Conservation (phyloP, 305 asterid genomes). For the Solanum chacoense region DNA sequence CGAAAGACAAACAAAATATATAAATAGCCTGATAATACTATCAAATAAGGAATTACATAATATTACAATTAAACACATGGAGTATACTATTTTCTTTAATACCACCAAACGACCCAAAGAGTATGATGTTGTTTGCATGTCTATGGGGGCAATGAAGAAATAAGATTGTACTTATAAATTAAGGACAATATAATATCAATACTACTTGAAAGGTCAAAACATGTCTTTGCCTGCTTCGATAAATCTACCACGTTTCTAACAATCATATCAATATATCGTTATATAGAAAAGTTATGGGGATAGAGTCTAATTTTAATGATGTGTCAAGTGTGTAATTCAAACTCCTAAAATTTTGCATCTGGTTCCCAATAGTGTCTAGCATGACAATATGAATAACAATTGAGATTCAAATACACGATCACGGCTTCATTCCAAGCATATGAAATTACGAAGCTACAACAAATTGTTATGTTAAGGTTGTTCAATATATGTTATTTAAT, state of each 20-base stretch:
- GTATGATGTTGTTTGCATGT: background rate
- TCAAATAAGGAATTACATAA: no score
- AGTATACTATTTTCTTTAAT: no score
- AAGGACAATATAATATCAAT: background rate
- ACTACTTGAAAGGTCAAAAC: background rate
- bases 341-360: background rate
- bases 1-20: no score
- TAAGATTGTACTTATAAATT: background rate
- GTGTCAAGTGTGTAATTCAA: background rate
- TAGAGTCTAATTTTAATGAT: background rate
- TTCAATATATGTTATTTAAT: no score
- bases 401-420: background rate
- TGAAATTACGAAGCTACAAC: background rate
- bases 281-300: background rate
- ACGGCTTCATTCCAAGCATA: no score
- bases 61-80: no score
- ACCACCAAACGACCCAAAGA: background rate
- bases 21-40: no score
- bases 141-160: background rate
- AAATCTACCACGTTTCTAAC: background rate
- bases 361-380: background rate
- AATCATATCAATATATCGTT: background rate
- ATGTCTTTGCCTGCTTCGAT: background rate
- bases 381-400: background rate
- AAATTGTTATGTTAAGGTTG: no score